phyloP scores from a whole-genome alignment of 108 stramenopile species.

The Fragilaria crotonensis region DNA sequence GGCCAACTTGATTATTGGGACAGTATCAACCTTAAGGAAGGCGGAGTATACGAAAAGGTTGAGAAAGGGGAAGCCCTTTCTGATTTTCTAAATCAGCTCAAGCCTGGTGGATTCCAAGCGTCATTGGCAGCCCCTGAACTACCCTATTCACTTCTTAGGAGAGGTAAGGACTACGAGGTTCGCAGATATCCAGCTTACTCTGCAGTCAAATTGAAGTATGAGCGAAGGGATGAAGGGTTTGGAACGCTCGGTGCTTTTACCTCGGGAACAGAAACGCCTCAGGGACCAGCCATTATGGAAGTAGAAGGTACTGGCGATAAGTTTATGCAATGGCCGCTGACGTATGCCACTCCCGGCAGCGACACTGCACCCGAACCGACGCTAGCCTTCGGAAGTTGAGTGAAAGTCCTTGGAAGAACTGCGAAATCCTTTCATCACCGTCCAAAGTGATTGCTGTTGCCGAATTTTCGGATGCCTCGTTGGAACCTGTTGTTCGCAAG shows the following conservation, averaged over 20 bases:
- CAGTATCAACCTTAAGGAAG: constrained; percentile 70
- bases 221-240: constrained; percentile 77
- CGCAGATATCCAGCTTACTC: constrained; percentile 64
- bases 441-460: constrained; percentile 65
- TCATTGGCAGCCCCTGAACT: constrained; percentile 63
- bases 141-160: constrained; percentile 74
- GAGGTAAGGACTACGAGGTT: constrained; percentile 76
- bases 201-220: constrained; percentile 54
- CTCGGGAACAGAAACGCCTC: constrained; percentile 33
- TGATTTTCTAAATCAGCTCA: constrained; percentile 78
- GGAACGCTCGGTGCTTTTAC: constrained; percentile 66
- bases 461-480: constrained; percentile 65
- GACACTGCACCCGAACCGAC: constrained; percentile 22
- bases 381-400: constrained; percentile 36
- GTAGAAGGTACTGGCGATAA: constrained; percentile 65
- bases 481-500: constrained; percentile 72
- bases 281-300: constrained; percentile 75
- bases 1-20: constrained; percentile 94
- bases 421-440: constrained; percentile 29
- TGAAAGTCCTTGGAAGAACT: constrained; percentile 41
- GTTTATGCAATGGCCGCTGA: constrained; percentile 81
- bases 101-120: constrained; percentile 52
- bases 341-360: constrained; percentile 52
- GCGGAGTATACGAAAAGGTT: constrained; percentile 50
- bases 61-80: constrained; percentile 45